Percentiles rank a stretch among this genome's conserved stretches.
phyloP scores from a whole-genome alignment of 2,329 filamentous ascomycete genomes.

The Aspergillus sp. region DNA sequence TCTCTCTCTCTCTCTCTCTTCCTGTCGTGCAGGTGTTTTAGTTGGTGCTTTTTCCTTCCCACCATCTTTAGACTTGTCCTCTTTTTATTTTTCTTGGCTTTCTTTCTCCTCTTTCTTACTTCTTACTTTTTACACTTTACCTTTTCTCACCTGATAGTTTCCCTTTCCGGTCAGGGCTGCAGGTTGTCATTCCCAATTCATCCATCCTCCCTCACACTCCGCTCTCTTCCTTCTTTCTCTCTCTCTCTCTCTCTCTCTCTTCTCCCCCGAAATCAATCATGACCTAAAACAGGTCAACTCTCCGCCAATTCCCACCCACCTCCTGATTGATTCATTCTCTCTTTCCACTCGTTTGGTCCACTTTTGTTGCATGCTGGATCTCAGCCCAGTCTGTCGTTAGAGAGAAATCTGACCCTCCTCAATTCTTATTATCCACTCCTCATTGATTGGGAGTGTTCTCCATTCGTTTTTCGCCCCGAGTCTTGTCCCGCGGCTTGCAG shows the following conservation, averaged over 20 bases:
- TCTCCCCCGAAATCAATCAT: neutral
- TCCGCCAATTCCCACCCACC: neutral
- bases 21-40: neutral
- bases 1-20: neutral
- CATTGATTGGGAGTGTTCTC: slow-evolving; percentile 2
- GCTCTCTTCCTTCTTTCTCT: slow-evolving; percentile 3
- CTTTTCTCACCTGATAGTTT: slow-evolving; percentile 2
- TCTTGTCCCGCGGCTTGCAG: neutral
- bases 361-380: neutral
- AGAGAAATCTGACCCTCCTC: neutral
- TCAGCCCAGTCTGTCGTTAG: neutral
- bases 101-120: neutral
- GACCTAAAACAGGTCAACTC: neutral
- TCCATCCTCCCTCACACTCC: neutral
- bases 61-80: too few relatives aligned
- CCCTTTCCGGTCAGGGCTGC: neutral
- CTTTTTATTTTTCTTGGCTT: neutral
- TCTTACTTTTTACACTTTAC: neutral
- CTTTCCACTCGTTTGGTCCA: slow-evolving; percentile 3
- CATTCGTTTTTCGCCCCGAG: neutral
- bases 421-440: neutral
- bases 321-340: slow-evolving; percentile 2
- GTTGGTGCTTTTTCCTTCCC: neutral
- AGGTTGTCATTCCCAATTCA: too few relatives aligned
- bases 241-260: neutral